Evolutionary conservation across 225 moss, liverwort and hornwort species (phyloP), one percentile per base, ranked within the genome.

Genomic region (Ulota crispa): DNA sequence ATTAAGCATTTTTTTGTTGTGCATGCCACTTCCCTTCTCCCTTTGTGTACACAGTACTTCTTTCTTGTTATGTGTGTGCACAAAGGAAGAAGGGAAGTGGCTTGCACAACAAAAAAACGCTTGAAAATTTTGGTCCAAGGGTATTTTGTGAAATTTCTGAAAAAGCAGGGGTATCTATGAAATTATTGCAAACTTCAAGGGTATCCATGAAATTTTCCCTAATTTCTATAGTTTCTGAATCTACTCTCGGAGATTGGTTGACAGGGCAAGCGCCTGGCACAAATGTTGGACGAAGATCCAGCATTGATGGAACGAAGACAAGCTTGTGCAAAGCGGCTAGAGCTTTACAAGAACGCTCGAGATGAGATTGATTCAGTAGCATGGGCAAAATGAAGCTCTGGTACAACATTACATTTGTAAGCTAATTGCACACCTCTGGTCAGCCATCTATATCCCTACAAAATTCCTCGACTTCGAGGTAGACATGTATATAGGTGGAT

Each of bases 291-390:
- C 66, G 95, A 95, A 83, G 95, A 95, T 69, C 95, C 92, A 56
- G 84, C 91, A 23, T 72, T 94, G 67, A 95, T 95, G 94, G 94
- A 94, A 59, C 94, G 92, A 31, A 85, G 95, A 67, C 88, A 83
- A 30, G 82, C 92, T 57, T 88, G 89, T 76, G 85, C 87, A 8
- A 85, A 90, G 81, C 92, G 94, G 64, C 82, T 95, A 31, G 95
- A 95, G 73, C 89, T 95, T 64, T 94, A 95, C 82, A 95, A 85
- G 83, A 93, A 85, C 10, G 95, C 95, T 37, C 92, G 95, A 37
- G 92, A 95, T 76, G 95, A 95, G 75, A 95, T 95, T 45, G 95
- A 95, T 70, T 86, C 95, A 47, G 95, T 95, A 42, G 91, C 94
- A 30, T 95, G 95, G 95, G 88, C 93, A 16, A 95, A 94, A 76